Evolutionary conservation across 352 stramenopile species (phyloP), one percentile per base, ranked within the genome.

Genomic region (Pythium insidiosum): DNA sequence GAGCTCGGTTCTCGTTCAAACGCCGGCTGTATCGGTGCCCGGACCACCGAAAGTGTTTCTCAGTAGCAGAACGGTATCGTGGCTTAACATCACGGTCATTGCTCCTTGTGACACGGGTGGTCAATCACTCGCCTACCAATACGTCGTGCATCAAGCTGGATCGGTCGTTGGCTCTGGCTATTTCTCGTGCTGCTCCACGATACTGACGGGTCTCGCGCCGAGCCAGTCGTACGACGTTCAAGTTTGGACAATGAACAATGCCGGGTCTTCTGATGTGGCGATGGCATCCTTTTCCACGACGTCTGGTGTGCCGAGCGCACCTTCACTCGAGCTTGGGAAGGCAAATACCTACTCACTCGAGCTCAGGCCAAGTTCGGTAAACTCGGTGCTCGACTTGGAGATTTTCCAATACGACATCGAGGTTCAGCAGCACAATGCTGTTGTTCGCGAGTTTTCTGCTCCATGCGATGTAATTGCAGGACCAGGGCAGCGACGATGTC

Each of bases 161-260:
- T 38, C 9, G 11, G 28, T 44, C 18, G 20, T 77, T 25, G 24
- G 5, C 13, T 59, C 55, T 1, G 53, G 39, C 1, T 46, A 56
- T 24, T 77, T 84, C 24, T 24, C 47, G 7, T 87, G 71, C 41
- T 84, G 71, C 47, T 61, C 40, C 13, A 57, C 82, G 2, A 2
- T 66, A 0, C 13, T 84, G 2, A 30, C 58, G 2, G 38, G 46
- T 11, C 54, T 84, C 23, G 9, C 50, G 4, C 18, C 44, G 0
- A 53, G 40, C 18, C 20, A 43, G 40, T 46, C 38, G 11, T 84
- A 84, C 36, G 23, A 38, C 6, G 38, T 83, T 15, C 35, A 43
- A 23, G 58, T 72, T 6, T 47, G 41, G 26, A 48, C 66, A 4
- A 28, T 23, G 1, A 82, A 84, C 22, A 48, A 52, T 22, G 50